These are phyloP conservation scores for Setaria italica DNA, from an alignment of 202 grass and related monocot species.

Conservation along the genomic window DNA sequence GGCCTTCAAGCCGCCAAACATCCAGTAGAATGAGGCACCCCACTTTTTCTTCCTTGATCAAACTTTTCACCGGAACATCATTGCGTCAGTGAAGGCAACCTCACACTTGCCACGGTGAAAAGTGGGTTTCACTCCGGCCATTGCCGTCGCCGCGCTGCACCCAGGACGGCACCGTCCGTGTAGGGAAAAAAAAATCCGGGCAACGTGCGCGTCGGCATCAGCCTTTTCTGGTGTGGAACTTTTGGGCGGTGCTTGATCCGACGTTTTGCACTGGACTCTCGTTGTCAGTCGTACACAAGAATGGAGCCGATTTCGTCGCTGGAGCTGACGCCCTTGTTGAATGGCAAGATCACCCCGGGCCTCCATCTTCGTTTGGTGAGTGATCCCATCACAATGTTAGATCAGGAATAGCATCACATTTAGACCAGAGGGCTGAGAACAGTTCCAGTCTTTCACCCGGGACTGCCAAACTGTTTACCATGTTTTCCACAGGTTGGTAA, in stretches of 20 bases:
- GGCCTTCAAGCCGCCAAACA: background rate
- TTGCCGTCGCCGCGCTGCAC: constrained; percentile 13
- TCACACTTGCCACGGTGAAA: constrained; percentile 45
- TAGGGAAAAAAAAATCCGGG: constrained; percentile 35
- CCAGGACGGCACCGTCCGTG: constrained; percentile 15
- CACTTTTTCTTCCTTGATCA: background rate
- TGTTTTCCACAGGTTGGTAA: background rate
- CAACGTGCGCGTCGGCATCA: constrained; percentile 41
- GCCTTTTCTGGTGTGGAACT: constrained; percentile 33
- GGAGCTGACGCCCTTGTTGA: constrained; percentile 38
- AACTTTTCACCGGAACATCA: constrained; percentile 30
- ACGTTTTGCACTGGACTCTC: constrained; percentile 16
- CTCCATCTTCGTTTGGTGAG: constrained; percentile 19
- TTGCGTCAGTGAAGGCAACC: constrained; percentile 45
- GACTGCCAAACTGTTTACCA: too few species aligned
- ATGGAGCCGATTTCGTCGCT: constrained; percentile 39
- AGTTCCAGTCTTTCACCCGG: background rate
- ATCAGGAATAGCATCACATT: background rate
- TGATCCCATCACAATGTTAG: constrained; percentile 41
- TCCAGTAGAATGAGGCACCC: background rate
- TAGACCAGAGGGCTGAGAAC: background rate
- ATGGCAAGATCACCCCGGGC: background rate
- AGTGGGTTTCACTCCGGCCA: constrained; percentile 44
- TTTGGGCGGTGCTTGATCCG: constrained; percentile 34
- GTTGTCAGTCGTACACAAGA: constrained; percentile 37